Conservation (phyloP, 352 stramenopile species). For the Globisporangium uncinulatum region DNA sequence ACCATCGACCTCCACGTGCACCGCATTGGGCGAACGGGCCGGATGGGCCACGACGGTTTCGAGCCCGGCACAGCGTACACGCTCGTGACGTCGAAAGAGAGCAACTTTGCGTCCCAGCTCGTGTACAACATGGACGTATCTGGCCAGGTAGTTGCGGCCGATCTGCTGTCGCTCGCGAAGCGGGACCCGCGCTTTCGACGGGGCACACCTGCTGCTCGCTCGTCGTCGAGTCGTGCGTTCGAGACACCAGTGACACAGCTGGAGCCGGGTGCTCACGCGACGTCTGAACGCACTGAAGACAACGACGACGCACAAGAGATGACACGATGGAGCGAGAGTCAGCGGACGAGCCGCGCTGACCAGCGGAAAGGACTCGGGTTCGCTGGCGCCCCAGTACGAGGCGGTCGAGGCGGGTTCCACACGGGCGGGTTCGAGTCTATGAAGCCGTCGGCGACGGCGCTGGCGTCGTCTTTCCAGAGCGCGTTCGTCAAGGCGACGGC, state of each 20-base stretch:
- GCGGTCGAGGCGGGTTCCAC: background rate
- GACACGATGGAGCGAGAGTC: conserved; percentile 49
- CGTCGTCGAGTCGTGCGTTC: background rate
- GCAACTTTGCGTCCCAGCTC: conserved; percentile 67
- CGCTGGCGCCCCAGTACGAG: background rate
- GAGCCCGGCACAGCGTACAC: conserved; percentile 80
- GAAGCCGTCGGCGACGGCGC: conserved; percentile 18
- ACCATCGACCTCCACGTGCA: conserved; percentile 91
- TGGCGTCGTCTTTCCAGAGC: conserved; percentile 14
- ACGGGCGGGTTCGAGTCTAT: conserved; percentile 18
- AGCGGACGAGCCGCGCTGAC: conserved; percentile 51
- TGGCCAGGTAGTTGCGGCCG: conserved; percentile 39
- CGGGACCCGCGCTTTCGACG: conserved; percentile 44
- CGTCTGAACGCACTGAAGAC: conserved; percentile 14
- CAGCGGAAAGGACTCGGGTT: conserved; percentile 74
- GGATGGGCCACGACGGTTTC: conserved; percentile 79
- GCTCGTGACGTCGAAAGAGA: conserved; percentile 66
- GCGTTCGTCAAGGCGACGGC: conserved; percentile 21
- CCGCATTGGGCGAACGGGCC: conserved; percentile 83
- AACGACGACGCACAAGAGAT: conserved; percentile 49
- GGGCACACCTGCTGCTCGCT: conserved; percentile 15
- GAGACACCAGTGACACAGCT: background rate
- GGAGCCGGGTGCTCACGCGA: background rate
- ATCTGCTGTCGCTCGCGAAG: conserved; percentile 56
- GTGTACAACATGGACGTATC: conserved; percentile 85